Percentiles rank a stretch among this genome's conserved stretches.
phyloP scores from a whole-genome alignment of 768 basidiomycete genomes.

The Bullera alba region DNA sequence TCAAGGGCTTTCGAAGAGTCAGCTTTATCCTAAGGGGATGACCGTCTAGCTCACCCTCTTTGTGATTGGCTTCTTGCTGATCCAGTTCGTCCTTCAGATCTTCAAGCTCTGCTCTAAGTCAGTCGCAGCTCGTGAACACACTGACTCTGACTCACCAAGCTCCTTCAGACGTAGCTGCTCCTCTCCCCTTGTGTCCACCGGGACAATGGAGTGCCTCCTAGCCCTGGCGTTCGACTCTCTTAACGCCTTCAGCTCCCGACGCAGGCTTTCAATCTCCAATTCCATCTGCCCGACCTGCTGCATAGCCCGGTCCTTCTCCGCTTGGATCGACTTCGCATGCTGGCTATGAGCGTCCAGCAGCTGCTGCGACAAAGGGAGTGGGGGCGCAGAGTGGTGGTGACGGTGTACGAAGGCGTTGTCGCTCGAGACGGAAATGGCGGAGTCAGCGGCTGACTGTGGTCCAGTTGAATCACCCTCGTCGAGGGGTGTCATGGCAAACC shows the following conservation, averaged over 20 bases:
- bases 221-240: background rate
- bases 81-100: background rate
- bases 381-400: background rate
- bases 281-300: background rate
- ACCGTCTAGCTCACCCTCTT: background rate
- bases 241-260: background rate
- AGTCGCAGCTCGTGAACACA: slow-evolving; percentile 2
- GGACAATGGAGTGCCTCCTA: background rate
- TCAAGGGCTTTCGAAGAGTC: background rate
- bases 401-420: background rate
- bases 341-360: slow-evolving; percentile 15
- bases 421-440: background rate
- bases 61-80: background rate
- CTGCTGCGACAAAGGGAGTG: slow-evolving; percentile 3
- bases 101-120: background rate
- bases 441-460: background rate
- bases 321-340: background rate
- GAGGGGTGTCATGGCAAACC: too few relatives aligned
- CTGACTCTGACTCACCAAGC: background rate
- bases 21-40: background rate
- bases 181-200: background rate
- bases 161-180: slow-evolving; percentile 1
- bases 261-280: background rate
- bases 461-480: too few relatives aligned
- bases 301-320: background rate